Percentiles rank a stretch among this genome's conserved stretches.
Evolutionary conservation across 768 basidiomycete genomes (phyloP).

Genomic region (Cubamyces sp.): DNA sequence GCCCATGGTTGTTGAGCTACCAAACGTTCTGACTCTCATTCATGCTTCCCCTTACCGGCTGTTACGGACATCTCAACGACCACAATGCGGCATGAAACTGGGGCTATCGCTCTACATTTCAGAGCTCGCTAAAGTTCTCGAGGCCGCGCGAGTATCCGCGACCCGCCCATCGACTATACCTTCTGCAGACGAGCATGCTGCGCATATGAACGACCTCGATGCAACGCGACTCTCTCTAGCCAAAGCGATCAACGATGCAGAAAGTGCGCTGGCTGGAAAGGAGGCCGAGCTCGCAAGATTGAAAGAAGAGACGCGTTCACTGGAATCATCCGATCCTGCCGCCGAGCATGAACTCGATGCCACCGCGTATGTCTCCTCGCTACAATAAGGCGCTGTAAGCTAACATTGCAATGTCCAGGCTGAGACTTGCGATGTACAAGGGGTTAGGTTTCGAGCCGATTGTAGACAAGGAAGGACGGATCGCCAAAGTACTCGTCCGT

Average conservation of each 20-base stretch:
- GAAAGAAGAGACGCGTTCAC: conserved; percentile 60
- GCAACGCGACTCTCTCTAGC: conserved; percentile 62
- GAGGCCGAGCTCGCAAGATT: conserved; percentile 72
- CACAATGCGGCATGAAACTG: too few relatives aligned
- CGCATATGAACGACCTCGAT: conserved; percentile 68
- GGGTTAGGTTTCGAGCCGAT: conserved; percentile 75
- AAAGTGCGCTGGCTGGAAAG: conserved; percentile 64
- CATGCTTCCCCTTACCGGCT: neutral
- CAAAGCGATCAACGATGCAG: conserved; percentile 76
- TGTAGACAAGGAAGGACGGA: conserved; percentile 51
- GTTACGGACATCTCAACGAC: too few relatives aligned
- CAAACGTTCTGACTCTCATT: neutral
- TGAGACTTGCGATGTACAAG: conserved; percentile 71
- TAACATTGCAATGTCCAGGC: conserved; percentile 41
- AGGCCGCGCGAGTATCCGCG: conserved; percentile 72
- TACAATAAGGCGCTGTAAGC: neutral
- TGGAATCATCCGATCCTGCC: conserved; percentile 76
- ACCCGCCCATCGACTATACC: conserved; percentile 72
- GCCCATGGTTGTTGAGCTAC: neutral
- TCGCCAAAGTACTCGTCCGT: conserved; percentile 72
- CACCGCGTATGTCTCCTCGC: conserved; percentile 52
- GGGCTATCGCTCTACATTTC: neutral
- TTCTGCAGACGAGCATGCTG: conserved; percentile 62
- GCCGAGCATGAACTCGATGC: conserved; percentile 75
- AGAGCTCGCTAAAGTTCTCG: conserved; percentile 69